Percentiles rank a stretch among this genome's conserved stretches.
Conservation (phyloP, 192 early-diverging fungal species). For the Backusella morwellensis region DNA sequence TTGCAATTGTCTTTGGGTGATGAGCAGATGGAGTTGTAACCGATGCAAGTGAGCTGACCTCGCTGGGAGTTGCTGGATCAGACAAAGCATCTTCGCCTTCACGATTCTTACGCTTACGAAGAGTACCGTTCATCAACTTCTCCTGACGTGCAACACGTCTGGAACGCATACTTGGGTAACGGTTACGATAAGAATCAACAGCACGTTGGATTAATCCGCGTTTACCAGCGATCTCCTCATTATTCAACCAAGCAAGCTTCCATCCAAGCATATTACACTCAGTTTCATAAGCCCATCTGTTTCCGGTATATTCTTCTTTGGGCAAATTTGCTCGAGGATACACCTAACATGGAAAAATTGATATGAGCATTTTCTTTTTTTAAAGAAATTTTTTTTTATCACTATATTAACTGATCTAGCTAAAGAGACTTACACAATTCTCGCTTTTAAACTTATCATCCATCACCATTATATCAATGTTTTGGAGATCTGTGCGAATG, state of each 20-base stretch:
- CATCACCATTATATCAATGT: constrained; percentile 44
- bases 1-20: constrained; percentile 24
- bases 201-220: constrained; percentile 82
- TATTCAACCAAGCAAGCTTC: constrained; percentile 81
- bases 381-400: background rate
- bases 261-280: constrained; percentile 84
- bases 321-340: constrained; percentile 80
- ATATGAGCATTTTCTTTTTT: background rate
- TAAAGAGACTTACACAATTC: constrained; percentile 66
- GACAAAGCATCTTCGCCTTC: constrained; percentile 18
- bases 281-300: constrained; percentile 83
- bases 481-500: constrained; percentile 74
- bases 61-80: background rate
- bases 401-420: background rate
- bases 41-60: background rate
- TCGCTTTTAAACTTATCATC: constrained; percentile 57
- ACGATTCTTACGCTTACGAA: constrained; percentile 43
- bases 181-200: constrained; percentile 78
- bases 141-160: constrained; percentile 74
- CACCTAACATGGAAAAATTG: constrained; percentile 17
- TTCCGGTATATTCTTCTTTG: constrained; percentile 64
- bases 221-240: constrained; percentile 57
- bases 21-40: constrained; percentile 9
- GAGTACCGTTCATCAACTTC: constrained; percentile 59
- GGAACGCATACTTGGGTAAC: constrained; percentile 68